Evolutionary conservation across 2,329 filamentous ascomycete genomes (phyloP).

Genomic region (Thelonectria discophora): DNA sequence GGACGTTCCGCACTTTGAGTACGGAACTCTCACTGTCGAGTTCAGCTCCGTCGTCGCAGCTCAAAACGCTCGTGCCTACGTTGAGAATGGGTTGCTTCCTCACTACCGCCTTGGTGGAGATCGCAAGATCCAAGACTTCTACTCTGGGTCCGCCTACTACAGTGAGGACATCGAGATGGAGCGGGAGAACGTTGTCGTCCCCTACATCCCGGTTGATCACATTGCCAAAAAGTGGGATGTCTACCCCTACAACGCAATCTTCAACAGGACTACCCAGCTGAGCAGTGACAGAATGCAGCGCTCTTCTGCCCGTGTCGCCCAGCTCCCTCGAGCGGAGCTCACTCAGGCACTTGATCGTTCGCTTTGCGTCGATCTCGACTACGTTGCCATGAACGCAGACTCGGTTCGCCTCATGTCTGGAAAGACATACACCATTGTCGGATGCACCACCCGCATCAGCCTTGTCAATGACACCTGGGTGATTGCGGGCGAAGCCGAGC

Average conservation of each 20-base stretch:
- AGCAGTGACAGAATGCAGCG: too few species aligned
- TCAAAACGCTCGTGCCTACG: neutral
- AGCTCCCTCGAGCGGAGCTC: neutral
- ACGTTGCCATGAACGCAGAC: neutral
- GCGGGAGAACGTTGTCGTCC: neutral
- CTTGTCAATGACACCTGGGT: neutral
- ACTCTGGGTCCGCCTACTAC: constrained; percentile 5
- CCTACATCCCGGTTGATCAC: constrained; percentile 3
- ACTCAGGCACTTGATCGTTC: neutral
- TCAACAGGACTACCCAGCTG: neutral
- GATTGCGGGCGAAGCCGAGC: neutral
- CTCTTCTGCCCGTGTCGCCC: neutral
- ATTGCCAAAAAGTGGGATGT: constrained; percentile 11
- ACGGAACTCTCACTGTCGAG: constrained; percentile 30
- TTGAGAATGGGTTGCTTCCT: neutral
- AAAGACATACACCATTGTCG: neutral
- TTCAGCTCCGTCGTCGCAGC: constrained; percentile 30
- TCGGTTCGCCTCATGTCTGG: neutral
- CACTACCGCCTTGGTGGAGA: neutral
- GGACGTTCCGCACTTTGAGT: too few species aligned
- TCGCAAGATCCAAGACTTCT: neutral
- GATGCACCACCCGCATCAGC: neutral
- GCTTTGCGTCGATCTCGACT: neutral
- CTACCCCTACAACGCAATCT: neutral
- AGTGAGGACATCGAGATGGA: neutral